These are phyloP conservation scores for Capsaspora owczarzaki DNA, from an alignment of 78 protist species.

Conservation along the genomic window DNA sequence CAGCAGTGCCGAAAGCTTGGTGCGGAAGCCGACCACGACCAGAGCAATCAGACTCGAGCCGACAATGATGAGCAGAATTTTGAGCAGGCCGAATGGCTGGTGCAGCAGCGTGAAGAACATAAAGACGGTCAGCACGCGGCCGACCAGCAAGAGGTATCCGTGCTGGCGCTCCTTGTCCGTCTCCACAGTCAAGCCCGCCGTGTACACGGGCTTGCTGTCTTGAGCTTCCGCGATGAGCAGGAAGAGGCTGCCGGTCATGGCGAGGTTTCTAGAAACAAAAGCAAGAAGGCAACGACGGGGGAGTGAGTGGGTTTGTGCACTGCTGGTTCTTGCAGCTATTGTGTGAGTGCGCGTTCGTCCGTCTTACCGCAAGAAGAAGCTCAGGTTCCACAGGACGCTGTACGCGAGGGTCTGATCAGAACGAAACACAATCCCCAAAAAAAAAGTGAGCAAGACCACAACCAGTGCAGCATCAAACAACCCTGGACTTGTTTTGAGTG, in stretches of 20 bases:
- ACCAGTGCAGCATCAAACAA: too few relatives aligned
- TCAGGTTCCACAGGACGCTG: not conserved
- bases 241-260: constrained; percentile 17
- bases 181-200: constrained; percentile 5
- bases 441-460: too few relatives aligned
- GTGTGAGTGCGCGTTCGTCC: not conserved
- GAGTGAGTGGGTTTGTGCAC: too few relatives aligned
- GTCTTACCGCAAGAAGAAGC: not conserved
- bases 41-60: not conserved
- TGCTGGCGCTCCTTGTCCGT: not conserved
- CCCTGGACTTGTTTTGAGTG: too few relatives aligned
- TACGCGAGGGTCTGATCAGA: not conserved
- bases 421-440: too few relatives aligned
- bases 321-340: not conserved
- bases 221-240: constrained; percentile 19
- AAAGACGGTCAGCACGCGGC: constrained; percentile 11
- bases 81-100: not conserved
- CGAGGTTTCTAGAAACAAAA: not conserved
- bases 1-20: constrained; percentile 11
- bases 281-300: not conserved
- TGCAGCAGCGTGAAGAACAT: constrained; percentile 20
- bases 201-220: not conserved
- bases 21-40: not conserved
- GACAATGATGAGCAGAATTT: not conserved
- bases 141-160: constrained; percentile 6